Evolutionary conservation across 1,284 basidiomycete species (phyloP).

Genomic region (Tremellales sp.): DNA sequence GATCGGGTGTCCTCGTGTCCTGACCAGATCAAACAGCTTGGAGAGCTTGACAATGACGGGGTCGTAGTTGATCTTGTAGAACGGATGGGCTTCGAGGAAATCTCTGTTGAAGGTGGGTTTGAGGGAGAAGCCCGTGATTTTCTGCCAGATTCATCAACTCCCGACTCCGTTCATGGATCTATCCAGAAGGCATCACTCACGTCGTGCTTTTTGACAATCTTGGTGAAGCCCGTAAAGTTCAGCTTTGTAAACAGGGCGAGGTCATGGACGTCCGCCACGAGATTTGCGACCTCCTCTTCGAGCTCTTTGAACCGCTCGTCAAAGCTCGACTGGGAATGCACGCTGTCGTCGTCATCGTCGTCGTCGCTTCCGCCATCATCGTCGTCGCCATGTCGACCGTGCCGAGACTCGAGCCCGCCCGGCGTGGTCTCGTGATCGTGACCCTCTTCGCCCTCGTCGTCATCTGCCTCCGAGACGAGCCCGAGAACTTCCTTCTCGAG

Average conservation of each 20-base stretch:
- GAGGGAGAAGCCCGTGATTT: slow-evolving; percentile 58
- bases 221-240: slow-evolving; percentile 97
- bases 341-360: slow-evolving; percentile 52
- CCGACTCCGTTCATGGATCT: not conserved
- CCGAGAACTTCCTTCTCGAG: slow-evolving; percentile 74
- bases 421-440: slow-evolving; percentile 7
- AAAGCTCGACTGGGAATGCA: slow-evolving; percentile 63
- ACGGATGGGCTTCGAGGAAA: slow-evolving; percentile 90
- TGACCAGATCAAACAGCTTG: slow-evolving; percentile 90
- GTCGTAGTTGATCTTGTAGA: slow-evolving; percentile 68
- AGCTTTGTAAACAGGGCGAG: slow-evolving; percentile 91
- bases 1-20: slow-evolving; percentile 90
- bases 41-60: slow-evolving; percentile 95
- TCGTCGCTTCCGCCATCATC: slow-evolving; percentile 54
- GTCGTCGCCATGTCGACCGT: slow-evolving; percentile 34
- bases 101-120: slow-evolving; percentile 69
- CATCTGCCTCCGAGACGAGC: slow-evolving; percentile 56
- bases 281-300: slow-evolving; percentile 90
- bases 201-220: slow-evolving; percentile 91
- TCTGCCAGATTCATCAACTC: slow-evolving; percentile 36
- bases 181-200: slow-evolving; percentile 51
- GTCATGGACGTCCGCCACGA: slow-evolving; percentile 98
- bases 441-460: slow-evolving; percentile 56
- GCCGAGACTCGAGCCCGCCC: slow-evolving; percentile 5
- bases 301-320: slow-evolving; percentile 86